These are phyloP conservation scores for Candida orba DNA, from an alignment of 805 yeast species.

Conservation along the genomic window DNA sequence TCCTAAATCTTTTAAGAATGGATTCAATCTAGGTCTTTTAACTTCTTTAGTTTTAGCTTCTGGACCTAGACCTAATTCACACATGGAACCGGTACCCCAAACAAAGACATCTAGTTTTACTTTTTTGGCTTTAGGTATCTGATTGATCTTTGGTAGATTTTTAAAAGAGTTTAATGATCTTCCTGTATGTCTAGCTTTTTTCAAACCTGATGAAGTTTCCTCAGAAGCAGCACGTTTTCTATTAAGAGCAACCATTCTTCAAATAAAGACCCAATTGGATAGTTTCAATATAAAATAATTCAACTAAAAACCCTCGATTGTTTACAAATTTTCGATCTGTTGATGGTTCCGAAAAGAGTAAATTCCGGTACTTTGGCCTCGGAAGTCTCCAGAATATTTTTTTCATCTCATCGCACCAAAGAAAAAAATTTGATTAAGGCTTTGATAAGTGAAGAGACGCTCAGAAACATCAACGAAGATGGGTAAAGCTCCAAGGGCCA, in stretches of 20 bases:
- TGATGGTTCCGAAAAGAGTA: conserved; percentile 3
- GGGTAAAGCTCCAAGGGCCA: conserved; percentile 59
- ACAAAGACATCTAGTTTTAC: conserved; percentile 67
- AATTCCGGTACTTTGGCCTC: conserved; percentile 3
- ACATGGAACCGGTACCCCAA: conserved; percentile 97
- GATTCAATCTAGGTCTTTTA: conserved; percentile 90
- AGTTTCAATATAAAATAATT: conserved; percentile 1
- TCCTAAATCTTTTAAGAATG: conserved; percentile 60
- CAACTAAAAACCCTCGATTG: no score
- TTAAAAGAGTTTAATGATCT: conserved; percentile 24
- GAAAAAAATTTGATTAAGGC: neutral
- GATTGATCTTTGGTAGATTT: conserved; percentile 21
- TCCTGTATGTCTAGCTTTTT: conserved; percentile 23
- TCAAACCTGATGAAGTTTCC: conserved; percentile 11
- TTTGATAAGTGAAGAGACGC: neutral
- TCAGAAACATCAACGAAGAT: conserved; percentile 26
- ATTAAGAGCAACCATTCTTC: conserved; percentile 19
- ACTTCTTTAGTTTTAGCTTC: conserved; percentile 87
- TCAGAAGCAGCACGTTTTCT: conserved; percentile 22
- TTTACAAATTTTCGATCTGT: neutral
- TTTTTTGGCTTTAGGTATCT: conserved; percentile 18
- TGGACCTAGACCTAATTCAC: conserved; percentile 97
- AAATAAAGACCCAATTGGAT: neutral
- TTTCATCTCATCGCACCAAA: neutral
- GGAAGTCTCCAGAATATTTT: neutral